phyloP scores from a whole-genome alignment of 805 yeast genomes.

The Yarrowia divulgata region DNA sequence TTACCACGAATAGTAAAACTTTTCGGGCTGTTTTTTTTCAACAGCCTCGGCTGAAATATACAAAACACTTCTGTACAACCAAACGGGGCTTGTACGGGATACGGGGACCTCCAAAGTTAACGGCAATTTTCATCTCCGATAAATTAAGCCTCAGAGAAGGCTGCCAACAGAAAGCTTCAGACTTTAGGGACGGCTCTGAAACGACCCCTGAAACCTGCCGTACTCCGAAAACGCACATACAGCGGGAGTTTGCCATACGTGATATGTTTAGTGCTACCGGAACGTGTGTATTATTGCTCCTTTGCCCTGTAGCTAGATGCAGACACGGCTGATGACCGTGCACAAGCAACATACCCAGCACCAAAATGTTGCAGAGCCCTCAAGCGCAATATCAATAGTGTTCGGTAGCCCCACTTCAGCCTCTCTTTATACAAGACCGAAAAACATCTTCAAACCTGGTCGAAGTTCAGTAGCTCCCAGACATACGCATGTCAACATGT shows the following conservation, averaged over 20 bases:
- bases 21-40: not conserved
- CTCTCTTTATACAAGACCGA: not conserved
- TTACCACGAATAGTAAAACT: not conserved
- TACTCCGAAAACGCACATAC: not conserved
- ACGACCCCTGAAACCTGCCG: slow-evolving; percentile 1
- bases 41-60: not conserved
- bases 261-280: no score
- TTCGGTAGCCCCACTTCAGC: slow-evolving; percentile 6
- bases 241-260: no score
- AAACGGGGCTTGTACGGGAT: no score
- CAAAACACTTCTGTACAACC: no score
- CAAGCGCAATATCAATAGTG: not conserved
- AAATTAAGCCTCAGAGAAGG: not conserved
- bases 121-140: slow-evolving; percentile 6
- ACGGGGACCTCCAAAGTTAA: not conserved
- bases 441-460: slow-evolving; percentile 24
- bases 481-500: not conserved
- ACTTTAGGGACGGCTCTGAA: not conserved
- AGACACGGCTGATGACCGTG: no score
- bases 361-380: no score
- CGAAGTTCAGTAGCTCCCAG: not conserved
- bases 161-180: not conserved
- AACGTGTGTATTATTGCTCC: no score
- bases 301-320: not conserved
- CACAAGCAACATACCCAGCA: no score